phyloP scores from a whole-genome alignment of 495 filamentous ascomycete species.

The Chaetomium cochliodes region DNA sequence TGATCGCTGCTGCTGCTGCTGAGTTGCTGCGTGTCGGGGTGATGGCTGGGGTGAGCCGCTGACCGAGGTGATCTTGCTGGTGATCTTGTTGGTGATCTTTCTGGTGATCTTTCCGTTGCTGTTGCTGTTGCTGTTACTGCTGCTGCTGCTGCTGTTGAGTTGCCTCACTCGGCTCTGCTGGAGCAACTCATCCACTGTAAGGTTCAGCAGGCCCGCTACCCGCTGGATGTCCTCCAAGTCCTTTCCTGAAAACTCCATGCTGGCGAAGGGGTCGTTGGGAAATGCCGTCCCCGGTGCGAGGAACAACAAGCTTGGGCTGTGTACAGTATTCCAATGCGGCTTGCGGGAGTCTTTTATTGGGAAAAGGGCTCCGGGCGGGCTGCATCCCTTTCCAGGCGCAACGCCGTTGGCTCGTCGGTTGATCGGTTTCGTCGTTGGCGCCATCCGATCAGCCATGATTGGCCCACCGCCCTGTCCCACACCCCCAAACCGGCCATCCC shows the following conservation, averaged over 20 bases:
- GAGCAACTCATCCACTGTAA: conserved; percentile 37
- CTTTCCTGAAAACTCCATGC: conserved; percentile 33
- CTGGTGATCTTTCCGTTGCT: too few relatives aligned
- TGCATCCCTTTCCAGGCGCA: not conserved
- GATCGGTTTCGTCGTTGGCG: too few relatives aligned
- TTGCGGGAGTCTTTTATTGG: conserved; percentile 6
- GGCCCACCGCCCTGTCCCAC: too few relatives aligned
- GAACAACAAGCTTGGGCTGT: conserved; percentile 10
- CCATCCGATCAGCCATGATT: too few relatives aligned
- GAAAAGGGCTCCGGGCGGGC: conserved; percentile 25
- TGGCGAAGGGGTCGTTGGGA: not conserved
- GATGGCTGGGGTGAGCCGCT: conserved; percentile 1
- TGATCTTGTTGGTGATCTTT: too few relatives aligned
- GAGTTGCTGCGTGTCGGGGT: not conserved
- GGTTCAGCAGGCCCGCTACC: conserved; percentile 32
- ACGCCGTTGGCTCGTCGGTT: too few relatives aligned
- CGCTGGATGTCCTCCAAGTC: conserved; percentile 33
- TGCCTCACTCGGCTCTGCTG: conserved; percentile 30
- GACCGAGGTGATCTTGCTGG: conserved; percentile 2
- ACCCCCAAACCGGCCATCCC: conserved; percentile 15
- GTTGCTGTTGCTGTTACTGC: too few relatives aligned
- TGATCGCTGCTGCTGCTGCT: not conserved
- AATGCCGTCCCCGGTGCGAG: not conserved
- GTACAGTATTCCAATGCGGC: conserved; percentile 28
- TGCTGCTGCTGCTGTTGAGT: conserved; percentile 9